Percentiles rank a stretch among this genome's conserved stretches.
Conservation (phyloP, 768 basidiomycete species). For the Crepidotus variabilis region DNA sequence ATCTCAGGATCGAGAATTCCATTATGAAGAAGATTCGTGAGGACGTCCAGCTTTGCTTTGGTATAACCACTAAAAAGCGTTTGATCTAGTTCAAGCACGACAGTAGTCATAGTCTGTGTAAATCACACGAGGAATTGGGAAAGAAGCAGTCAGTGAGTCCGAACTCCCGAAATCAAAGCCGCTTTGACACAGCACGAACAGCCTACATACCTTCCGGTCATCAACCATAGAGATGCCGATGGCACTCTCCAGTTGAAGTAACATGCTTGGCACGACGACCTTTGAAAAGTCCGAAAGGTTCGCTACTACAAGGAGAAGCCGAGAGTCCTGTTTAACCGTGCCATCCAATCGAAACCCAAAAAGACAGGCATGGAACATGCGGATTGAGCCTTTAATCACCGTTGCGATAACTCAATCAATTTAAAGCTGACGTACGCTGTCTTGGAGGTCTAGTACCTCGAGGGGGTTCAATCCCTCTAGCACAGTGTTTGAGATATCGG, state of each 20-base stretch:
- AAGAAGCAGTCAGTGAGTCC: background rate
- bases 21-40: conserved; percentile 63
- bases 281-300: conserved; percentile 80
- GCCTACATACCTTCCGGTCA: conserved; percentile 58
- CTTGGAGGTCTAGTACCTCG: conserved; percentile 56
- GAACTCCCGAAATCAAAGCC: conserved; percentile 1
- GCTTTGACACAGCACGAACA: conserved; percentile 7
- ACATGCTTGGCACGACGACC: conserved; percentile 71
- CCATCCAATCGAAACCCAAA: conserved; percentile 5
- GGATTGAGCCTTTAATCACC: conserved; percentile 6
- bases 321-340: conserved; percentile 58
- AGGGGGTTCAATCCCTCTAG: conserved; percentile 42
- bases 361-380: conserved; percentile 3
- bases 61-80: conserved; percentile 87
- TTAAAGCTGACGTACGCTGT: conserved; percentile 45
- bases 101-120: conserved; percentile 64
- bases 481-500: conserved; percentile 24
- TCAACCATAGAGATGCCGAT: conserved; percentile 69
- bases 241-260: conserved; percentile 72
- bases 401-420: conserved; percentile 2
- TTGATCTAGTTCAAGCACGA: conserved; percentile 81
- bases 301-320: conserved; percentile 83
- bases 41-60: conserved; percentile 71
- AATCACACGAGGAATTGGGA: conserved; percentile 3
- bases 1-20: conserved; percentile 80